These are phyloP conservation scores for Fraxinus angustifolia DNA, from an alignment of 305 asterid species.

Conservation along the genomic window DNA sequence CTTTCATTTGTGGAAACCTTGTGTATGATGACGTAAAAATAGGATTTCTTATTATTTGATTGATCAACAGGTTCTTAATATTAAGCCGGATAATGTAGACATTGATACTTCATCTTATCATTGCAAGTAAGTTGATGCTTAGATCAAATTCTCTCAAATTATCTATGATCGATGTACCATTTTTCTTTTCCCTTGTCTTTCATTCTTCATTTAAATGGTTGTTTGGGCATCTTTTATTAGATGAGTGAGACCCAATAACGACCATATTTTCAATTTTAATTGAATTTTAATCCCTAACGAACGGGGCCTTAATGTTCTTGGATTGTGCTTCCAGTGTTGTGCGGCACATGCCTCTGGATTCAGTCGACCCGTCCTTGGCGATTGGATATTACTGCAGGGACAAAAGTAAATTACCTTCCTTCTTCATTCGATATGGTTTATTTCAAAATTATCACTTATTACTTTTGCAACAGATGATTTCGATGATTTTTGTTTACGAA, in stretches of 20 bases:
- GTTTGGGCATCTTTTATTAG: background rate
- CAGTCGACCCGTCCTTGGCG: conserved; percentile 89
- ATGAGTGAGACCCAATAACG: too few relatives aligned
- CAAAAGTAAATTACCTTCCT: conserved; percentile 37
- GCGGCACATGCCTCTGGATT: conserved; percentile 68
- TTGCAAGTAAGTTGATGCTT: conserved; percentile 63
- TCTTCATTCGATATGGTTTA: background rate
- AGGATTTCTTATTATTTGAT: conserved; percentile 18
- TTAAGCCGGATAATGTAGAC: conserved; percentile 47
- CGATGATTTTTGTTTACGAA: conserved; percentile 71
- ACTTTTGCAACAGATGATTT: conserved; percentile 60
- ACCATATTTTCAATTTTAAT: too few relatives aligned
- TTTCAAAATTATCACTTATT: background rate
- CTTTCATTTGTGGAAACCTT: background rate
- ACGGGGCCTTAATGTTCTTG: conserved; percentile 23
- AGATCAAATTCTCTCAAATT: background rate
- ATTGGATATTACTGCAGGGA: conserved; percentile 66
- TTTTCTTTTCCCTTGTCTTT: conserved; percentile 5
- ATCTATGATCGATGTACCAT: background rate
- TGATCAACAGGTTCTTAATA: conserved; percentile 58
- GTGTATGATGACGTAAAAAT: background rate
- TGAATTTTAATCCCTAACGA: too few relatives aligned
- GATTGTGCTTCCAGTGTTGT: conserved; percentile 48
- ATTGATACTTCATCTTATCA: conserved; percentile 74
- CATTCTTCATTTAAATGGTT: background rate